Base-by-base conservation (phyloP, 805 yeast genomes). In the Scheffersomyces ergatensis region DNA sequence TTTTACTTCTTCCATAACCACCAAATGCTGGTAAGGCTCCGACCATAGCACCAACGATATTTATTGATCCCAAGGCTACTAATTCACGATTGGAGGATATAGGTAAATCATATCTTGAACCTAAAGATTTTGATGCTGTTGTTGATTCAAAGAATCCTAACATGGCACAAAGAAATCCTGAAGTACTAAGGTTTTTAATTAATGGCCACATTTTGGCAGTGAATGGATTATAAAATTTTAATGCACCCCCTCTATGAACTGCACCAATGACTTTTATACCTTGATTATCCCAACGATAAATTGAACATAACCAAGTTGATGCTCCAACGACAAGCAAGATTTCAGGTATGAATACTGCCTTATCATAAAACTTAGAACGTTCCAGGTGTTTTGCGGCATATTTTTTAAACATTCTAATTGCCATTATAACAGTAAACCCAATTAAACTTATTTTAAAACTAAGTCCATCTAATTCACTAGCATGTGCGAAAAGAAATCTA, bases 91-190 rank as follows among this genome's bases (percentile, higher is more conserved):
- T 90, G 14, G 95, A 79, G 0, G 96, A 86, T 9, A 89, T 77
- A 0, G 88, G 83, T 26, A 77, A 57, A 46, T 86, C 84, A 47
- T 79, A 80, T n/a, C 75, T 70, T 1, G 90, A 75, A 1, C 95
- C 93, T 20, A 93, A 66, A 0, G 95, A 78, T 60, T 93, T 88
- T 15, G 90, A 85, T 0, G 97, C 97, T 0, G 96, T 89, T 0
- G 97, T 86, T 6, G 95, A 83, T 59, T 92, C 97, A 51, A 92
- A 86, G 56, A 92, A 89, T 0, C 98, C 98, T 27, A 92, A 65
- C 55, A 89, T 77, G 0, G 97, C 95, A 46, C 87, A 79, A 42
- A 85, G 74, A 45, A 89, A 79, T 2, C 74, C 74, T 0, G 93
- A 78, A 0, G 92, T 74, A n/a, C 80, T 72, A 50, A 88, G 74